Conservation (phyloP, 768 basidiomycete genomes). For the Suillus alpinus region DNA sequence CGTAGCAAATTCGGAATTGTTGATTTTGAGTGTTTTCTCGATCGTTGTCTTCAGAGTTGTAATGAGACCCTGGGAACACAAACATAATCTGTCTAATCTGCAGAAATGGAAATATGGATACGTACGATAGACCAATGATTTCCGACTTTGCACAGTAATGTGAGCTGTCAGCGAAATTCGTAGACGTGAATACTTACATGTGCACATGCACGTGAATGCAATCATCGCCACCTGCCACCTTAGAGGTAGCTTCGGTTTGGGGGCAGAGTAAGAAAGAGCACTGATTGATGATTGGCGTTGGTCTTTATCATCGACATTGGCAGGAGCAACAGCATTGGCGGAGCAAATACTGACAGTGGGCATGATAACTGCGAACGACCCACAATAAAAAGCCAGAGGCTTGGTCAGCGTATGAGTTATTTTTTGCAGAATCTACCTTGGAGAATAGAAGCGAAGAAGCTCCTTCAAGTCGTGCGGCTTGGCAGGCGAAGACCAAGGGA, state of each 20-base stretch:
- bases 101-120: background rate
- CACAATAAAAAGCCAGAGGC: too few relatives aligned
- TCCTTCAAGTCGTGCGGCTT: too few relatives aligned
- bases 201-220: constrained; percentile 38
- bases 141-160: constrained; percentile 27
- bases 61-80: constrained; percentile 33
- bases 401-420: too few relatives aligned
- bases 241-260: constrained; percentile 31
- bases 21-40: constrained; percentile 39
- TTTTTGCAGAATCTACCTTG: too few relatives aligned
- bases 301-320: too few relatives aligned
- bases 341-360: too few relatives aligned
- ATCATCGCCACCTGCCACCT: constrained; percentile 37
- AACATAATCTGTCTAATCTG: too few relatives aligned
- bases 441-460: too few relatives aligned
- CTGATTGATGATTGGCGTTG: background rate
- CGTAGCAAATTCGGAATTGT: constrained; percentile 43
- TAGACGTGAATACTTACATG: constrained; percentile 28
- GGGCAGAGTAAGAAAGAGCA: constrained; percentile 3
- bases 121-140: constrained; percentile 44
- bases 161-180: background rate
- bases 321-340: too few relatives aligned
- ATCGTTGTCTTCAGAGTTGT: constrained; percentile 42
- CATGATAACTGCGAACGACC: too few relatives aligned
- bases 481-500: too few relatives aligned